phyloP scores from a whole-genome alignment of 441 rosid species.

The Capsella rubella region DNA sequence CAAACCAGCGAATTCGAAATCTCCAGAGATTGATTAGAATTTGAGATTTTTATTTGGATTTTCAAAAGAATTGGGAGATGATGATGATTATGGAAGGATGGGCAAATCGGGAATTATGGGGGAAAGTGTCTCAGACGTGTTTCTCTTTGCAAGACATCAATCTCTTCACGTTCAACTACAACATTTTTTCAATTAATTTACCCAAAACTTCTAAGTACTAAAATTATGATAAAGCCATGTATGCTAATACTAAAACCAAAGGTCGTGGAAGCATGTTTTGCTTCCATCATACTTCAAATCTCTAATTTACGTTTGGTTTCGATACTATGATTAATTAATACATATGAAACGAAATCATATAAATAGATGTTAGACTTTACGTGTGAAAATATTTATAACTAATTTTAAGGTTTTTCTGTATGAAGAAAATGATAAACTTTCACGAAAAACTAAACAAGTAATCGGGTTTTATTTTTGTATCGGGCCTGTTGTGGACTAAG shows the following conservation, averaged over 20 bases:
- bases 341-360: neutral
- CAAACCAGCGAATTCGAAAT: neutral
- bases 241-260: neutral
- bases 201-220: neutral
- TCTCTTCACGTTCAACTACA: constrained; percentile 38
- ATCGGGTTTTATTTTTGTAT: too few relatives aligned
- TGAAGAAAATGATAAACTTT: too few relatives aligned
- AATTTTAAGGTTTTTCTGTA: too few relatives aligned
- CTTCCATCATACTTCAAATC: neutral
- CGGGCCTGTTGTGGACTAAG: too few relatives aligned
- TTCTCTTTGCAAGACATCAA: constrained; percentile 42
- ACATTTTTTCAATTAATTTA: neutral
- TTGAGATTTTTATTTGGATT: too few relatives aligned
- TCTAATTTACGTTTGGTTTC: constrained; percentile 28
- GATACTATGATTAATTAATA: neutral
- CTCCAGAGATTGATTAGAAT: neutral
- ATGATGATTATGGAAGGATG: constrained; percentile 33
- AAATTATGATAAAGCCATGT: too few relatives aligned
- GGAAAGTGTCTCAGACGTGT: constrained; percentile 44
- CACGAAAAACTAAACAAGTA: too few relatives aligned
- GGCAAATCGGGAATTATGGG: constrained; percentile 48
- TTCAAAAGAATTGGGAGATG: too few relatives aligned
- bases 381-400: neutral
- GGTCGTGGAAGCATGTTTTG: constrained; percentile 47
- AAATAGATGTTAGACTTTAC: constrained; percentile 20